Evolutionary conservation across 164 flowering plant genomes (phyloP), one percentile per base, ranked within the genome.

Genomic region (Amborella trichopoda): DNA sequence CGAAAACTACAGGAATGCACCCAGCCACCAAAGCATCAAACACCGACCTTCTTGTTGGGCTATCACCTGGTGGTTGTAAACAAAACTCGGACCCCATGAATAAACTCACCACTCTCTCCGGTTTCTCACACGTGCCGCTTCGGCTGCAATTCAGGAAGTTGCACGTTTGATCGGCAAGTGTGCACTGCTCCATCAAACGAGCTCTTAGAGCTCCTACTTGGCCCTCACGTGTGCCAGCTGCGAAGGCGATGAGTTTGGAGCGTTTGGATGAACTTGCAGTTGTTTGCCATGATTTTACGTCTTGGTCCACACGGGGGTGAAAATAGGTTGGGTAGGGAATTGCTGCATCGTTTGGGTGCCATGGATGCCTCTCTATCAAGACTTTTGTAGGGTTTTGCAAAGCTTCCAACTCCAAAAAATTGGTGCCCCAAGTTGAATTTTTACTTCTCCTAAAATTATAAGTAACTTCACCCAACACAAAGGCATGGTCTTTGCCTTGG

Each of bases 21-120:
- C 94, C 97, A 0, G 89, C 69, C 3, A 88, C 46, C 8, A 88
- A 55, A 0, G 97, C 76, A 52, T 88, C 94, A 20, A 88, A 88
- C 4, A 80, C 68, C 2, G 96, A 88, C 54, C 73, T 77, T 41
- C 96, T 68, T 1, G 94, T 88, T 1, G 86, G 76, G 42, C 86
- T 77, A 38, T 83, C 96, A 3, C 96, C 96, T 0, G 78, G 82
- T 6, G 96, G 94, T 62, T 88, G 96, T 4, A 88, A 40, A 48
- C 96, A 81, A 71, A 88, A 88, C 23, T 79, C 87, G 1, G 96
- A 77, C 28, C 68, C 74, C 73, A 50, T 24, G 58, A 88, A 84
- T 21, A 83, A 63, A 40, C 69, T 60, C 0, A 77, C 60, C 0
- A 89, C 51, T 0, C 68, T 19, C 19, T 68, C 69, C 0, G 87